A percentile compares a stretch with the other conserved stretches of the same genome.
Evolutionary conservation across 257 asterid species (phyloP).

Genomic region (Capsicum chinense): DNA sequence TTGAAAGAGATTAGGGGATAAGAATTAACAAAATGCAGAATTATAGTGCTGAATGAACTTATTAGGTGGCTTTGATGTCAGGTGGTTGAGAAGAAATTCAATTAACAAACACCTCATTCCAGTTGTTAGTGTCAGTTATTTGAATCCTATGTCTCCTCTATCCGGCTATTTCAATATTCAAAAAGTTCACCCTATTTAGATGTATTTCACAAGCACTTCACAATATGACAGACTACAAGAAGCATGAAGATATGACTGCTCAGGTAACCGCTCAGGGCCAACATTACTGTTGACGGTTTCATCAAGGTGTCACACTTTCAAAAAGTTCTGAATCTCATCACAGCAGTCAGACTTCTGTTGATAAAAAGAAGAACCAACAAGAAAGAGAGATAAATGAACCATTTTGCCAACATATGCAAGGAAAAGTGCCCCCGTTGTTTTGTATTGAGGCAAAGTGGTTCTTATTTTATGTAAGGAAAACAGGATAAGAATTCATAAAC

Average conservation of each 20-base stretch:
- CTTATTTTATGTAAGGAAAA: not conserved
- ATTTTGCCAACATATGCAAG: not conserved
- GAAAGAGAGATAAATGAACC: not conserved
- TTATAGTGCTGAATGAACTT: not conserved
- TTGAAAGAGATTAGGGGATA: not conserved
- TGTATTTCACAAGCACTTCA: not conserved
- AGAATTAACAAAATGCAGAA: not conserved
- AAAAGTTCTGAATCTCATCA: constrained; percentile 32
- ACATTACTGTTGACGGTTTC: constrained; percentile 32
- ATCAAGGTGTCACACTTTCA: constrained; percentile 34
- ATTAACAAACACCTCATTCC: not conserved
- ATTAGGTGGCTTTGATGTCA: not conserved
- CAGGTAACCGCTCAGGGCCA: constrained; percentile 48
- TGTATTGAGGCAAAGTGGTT: not conserved
- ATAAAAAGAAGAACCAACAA: constrained; percentile 4
- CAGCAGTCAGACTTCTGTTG: constrained; percentile 23
- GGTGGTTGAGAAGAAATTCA: not conserved
- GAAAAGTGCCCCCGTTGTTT: not conserved
- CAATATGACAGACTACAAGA: constrained; percentile 7
- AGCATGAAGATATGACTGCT: constrained; percentile 30
- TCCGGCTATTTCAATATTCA: not conserved
- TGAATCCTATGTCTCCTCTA: not conserved
- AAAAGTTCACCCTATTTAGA: not conserved
- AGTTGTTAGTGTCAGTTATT: not conserved
- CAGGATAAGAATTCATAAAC: not conserved